phyloP scores from a whole-genome alignment of 169 alveolate genomes.

The Plasmodium billcollinsi region DNA sequence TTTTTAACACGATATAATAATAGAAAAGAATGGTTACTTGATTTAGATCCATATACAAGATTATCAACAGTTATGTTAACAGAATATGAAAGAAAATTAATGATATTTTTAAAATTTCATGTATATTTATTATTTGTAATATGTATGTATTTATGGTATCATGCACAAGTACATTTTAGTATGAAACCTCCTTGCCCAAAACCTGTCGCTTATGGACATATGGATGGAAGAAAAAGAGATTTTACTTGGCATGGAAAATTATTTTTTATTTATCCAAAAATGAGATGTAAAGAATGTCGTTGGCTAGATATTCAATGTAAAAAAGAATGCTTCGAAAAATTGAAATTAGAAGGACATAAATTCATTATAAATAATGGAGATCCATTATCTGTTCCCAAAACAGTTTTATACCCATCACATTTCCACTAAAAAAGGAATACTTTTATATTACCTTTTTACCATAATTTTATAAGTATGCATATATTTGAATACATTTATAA shows the following conservation, averaged over 20 bases:
- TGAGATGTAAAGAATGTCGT: slow-evolving; percentile 90
- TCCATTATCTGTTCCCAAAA: slow-evolving; percentile 87
- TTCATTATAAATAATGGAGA: slow-evolving; percentile 83
- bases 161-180: slow-evolving; percentile 79
- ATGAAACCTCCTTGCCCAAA: slow-evolving; percentile 82
- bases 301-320: slow-evolving; percentile 90
- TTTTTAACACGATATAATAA: slow-evolving; percentile 81
- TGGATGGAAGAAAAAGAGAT: slow-evolving; percentile 86
- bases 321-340: slow-evolving; percentile 86
- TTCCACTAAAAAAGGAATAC: slow-evolving; percentile 76
- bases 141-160: slow-evolving; percentile 72
- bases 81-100: slow-evolving; percentile 81
- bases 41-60: slow-evolving; percentile 77
- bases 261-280: slow-evolving; percentile 86
- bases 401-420: slow-evolving; percentile 86
- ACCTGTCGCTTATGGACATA: slow-evolving; percentile 78
- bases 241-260: slow-evolving; percentile 90
- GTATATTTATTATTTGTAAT: slow-evolving; percentile 67
- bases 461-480: too few relatives aligned
- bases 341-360: slow-evolving; percentile 87
- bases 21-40: slow-evolving; percentile 82
- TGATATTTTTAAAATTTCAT: slow-evolving; percentile 78
- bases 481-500: too few relatives aligned
- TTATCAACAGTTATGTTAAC: slow-evolving; percentile 78
- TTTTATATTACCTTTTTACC: too few relatives aligned